Conservation (phyloP, 1,284 basidiomycete species). For the Cerioporus squamosus region DNA sequence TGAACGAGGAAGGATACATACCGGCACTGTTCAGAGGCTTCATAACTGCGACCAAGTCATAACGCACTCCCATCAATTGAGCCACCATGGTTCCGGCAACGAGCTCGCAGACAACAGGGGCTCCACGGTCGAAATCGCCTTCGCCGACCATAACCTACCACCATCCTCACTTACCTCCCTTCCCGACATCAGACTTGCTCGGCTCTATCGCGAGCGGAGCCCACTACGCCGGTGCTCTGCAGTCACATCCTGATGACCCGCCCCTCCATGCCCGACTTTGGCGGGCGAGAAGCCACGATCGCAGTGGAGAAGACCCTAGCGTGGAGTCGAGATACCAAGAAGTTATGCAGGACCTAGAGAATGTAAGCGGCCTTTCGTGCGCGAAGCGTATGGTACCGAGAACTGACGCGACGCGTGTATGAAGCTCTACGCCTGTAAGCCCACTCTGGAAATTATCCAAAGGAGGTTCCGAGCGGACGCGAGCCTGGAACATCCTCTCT, state of each 20-base stretch:
- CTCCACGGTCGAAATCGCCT: neutral
- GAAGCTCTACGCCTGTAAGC: slow-evolving; percentile 58
- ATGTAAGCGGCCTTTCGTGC: slow-evolving; percentile 35
- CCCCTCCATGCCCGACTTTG: slow-evolving; percentile 18
- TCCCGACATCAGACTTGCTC: slow-evolving; percentile 55
- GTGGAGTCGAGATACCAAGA: slow-evolving; percentile 24
- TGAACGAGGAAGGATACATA: too few relatives aligned
- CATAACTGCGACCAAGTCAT: too few relatives aligned
- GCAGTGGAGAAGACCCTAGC: slow-evolving; percentile 21
- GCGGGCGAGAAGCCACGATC: slow-evolving; percentile 23
- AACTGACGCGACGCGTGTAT: neutral
- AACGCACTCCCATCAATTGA: too few relatives aligned
- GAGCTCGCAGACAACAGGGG: too few relatives aligned
- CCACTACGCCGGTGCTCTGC: slow-evolving; percentile 53
- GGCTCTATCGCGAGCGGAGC: slow-evolving; percentile 61
- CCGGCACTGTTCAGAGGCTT: too few relatives aligned
- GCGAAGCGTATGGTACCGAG: too few relatives aligned
- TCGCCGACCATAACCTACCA: slow-evolving; percentile 39
- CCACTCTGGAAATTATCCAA: slow-evolving; percentile 59
- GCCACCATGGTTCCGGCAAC: too few relatives aligned
- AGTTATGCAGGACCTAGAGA: slow-evolving; percentile 54
- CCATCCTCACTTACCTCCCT: slow-evolving; percentile 37
- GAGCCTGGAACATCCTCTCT: slow-evolving; percentile 63
- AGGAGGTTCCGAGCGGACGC: slow-evolving; percentile 64
- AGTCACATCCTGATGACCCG: slow-evolving; percentile 1